These are phyloP conservation scores for Phytopythium chamaehyphon DNA, from an alignment of 352 stramenopile species.

Conservation along the genomic window DNA sequence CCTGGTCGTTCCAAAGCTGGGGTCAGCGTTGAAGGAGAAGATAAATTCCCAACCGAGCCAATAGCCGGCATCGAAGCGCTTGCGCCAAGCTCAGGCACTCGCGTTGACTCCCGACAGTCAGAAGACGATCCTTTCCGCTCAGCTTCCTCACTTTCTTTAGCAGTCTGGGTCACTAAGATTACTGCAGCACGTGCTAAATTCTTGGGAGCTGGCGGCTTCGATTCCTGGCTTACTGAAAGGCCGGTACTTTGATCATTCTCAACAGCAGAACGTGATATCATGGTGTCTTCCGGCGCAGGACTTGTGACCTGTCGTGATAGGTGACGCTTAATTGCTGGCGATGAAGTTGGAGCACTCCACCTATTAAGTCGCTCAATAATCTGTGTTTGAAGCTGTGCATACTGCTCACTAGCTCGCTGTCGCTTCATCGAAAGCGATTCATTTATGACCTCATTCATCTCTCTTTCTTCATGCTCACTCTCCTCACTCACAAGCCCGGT, in stretches of 20 bases:
- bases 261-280: too few relatives aligned
- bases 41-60: neutral
- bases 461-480: slow-evolving; percentile 6
- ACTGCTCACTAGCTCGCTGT: slow-evolving; percentile 18
- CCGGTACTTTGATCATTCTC: too few relatives aligned
- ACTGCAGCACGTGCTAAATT: too few relatives aligned
- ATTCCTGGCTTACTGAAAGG: too few relatives aligned
- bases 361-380: slow-evolving; percentile 17
- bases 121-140: neutral
- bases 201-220: too few relatives aligned
- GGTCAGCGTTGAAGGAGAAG: neutral
- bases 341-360: neutral
- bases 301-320: too few relatives aligned
- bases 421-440: neutral
- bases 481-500: neutral
- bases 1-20: neutral
- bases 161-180: too few relatives aligned
- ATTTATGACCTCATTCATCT: slow-evolving; percentile 5
- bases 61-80: neutral
- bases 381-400: slow-evolving; percentile 14
- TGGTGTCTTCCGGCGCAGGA: too few relatives aligned
- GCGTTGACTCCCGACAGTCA: neutral
- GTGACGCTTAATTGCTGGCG: too few relatives aligned
- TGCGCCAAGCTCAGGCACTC: neutral
- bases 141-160: too few relatives aligned